Conservation (phyloP, 2,329 filamentous ascomycete genomes). For the Ampelomyces quisqualis region DNA sequence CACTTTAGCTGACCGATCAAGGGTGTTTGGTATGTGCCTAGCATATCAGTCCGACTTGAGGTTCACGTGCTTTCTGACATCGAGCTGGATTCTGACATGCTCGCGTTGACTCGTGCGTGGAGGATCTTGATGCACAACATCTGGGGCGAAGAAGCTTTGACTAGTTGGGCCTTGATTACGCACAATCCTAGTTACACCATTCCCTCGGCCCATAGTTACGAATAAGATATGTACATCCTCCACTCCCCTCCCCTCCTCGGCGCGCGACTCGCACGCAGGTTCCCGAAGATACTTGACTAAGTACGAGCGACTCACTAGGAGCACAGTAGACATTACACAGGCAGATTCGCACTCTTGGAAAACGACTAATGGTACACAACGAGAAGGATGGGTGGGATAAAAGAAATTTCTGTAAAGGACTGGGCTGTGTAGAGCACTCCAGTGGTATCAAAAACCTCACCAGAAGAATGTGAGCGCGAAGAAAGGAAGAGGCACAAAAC, state of each 20-base stretch:
- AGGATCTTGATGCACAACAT: too few relatives aligned
- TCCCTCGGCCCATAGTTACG: background rate
- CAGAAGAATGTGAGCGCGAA: constrained; percentile 1
- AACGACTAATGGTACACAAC: constrained; percentile 3
- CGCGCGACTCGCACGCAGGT: constrained; percentile 2
- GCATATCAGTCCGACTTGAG: too few relatives aligned
- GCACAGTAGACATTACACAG: constrained; percentile 12
- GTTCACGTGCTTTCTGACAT: too few relatives aligned
- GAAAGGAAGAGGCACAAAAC: background rate
- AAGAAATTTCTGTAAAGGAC: constrained; percentile 4
- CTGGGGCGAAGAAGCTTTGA: too few relatives aligned
- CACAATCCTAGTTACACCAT: background rate
- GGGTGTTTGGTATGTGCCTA: too few relatives aligned
- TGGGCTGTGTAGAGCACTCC: constrained; percentile 6
- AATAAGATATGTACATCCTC: constrained; percentile 2
- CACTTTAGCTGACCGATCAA: too few relatives aligned
- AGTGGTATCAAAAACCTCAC: constrained; percentile 6
- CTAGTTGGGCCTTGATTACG: too few relatives aligned
- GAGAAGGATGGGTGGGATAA: background rate
- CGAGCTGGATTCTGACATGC: too few relatives aligned
- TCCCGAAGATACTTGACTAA: background rate
- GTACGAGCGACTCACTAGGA: constrained; percentile 6
- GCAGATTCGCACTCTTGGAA: constrained; percentile 2
- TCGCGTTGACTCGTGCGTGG: too few relatives aligned
- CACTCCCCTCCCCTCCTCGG: constrained; percentile 1